Base-by-base conservation (phyloP, 208 protist genomes). In the Leptomonas seymouri region DNA sequence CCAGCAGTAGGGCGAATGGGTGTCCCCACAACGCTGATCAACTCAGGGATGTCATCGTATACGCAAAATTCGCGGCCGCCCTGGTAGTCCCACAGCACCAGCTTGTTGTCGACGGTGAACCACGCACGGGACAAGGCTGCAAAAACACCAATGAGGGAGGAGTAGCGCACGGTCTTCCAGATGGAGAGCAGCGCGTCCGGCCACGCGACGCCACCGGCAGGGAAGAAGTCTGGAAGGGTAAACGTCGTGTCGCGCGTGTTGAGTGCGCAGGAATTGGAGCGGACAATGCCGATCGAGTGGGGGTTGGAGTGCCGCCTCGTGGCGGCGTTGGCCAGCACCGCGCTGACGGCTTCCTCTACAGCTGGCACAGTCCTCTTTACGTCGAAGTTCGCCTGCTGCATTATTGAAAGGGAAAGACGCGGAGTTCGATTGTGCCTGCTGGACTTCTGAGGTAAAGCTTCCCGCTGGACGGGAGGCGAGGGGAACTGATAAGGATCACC, bases 81-180 rank as follows among this genome's bases (percentile, higher is more conserved):
- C 39, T 86, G 78, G 74, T 87, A 97, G 62, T 95, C 87, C 88
- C 92, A 97, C 18, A 95, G 62, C 18, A 94, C 66, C 3, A 97
- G 61, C 66, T 90, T 80, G 77, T 94, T 93, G 74, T 97, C 92
- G 9, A 92, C 84, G 12, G 87, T 91, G 63, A 95, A 83, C 89
- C 90, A 97, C n/a, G 84, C 86, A 25, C 92, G 87, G 16, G 75
- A 88, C 16, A 97, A 58, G 15, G 62, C 51, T 30, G 89, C 74
- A 67, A 97, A 97, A 21, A 95, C 66, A 56, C 92, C 92, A 28
- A 86, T 80, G 27, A 89, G 76, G 18, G 86, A 93, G 67, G 79
- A 83, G 61, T 75, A 86, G 48, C 80, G 82, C 60, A 91, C 81
- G 11, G 85, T 87, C 61, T 72, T 81, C 88, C 87, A 93, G 45